Conservation (phyloP, 169 alveolate genomes). For the Plasmodium berghei region DNA sequence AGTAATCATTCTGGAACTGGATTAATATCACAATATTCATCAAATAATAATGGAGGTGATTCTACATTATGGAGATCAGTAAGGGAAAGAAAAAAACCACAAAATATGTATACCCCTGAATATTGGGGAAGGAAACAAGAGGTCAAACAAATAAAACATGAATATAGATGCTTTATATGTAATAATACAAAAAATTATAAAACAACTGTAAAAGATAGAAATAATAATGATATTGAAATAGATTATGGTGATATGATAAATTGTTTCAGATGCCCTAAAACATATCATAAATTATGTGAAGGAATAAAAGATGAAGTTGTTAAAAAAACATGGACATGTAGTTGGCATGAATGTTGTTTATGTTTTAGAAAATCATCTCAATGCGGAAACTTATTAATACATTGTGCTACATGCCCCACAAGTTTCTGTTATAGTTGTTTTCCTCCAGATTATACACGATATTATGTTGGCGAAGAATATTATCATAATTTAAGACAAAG, state of each 20-base stretch:
- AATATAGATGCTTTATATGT: slow-evolving; percentile 91
- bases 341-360: slow-evolving; percentile 94
- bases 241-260: slow-evolving; percentile 88
- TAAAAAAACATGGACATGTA: slow-evolving; percentile 91
- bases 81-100: slow-evolving; percentile 84
- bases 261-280: slow-evolving; percentile 93
- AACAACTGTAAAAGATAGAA: slow-evolving; percentile 82
- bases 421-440: slow-evolving; percentile 93
- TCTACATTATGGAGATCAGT: slow-evolving; percentile 84
- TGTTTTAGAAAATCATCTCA: slow-evolving; percentile 92
- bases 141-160: slow-evolving; percentile 88
- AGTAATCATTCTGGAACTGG: slow-evolving; percentile 1
- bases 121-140: slow-evolving; percentile 86
- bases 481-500: slow-evolving; percentile 89
- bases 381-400: slow-evolving; percentile 92
- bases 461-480: slow-evolving; percentile 90
- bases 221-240: slow-evolving; percentile 81
- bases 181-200: slow-evolving; percentile 86
- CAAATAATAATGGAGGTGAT: slow-evolving; percentile 15
- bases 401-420: slow-evolving; percentile 93
- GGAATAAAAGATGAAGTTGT: slow-evolving; percentile 81
- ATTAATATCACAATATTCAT: not conserved
- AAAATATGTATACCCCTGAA: slow-evolving; percentile 84
- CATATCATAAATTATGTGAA: slow-evolving; percentile 91
- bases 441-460: slow-evolving; percentile 91